Percentiles rank a stretch among this genome's conserved stretches.
phyloP scores from a whole-genome alignment of 495 filamentous ascomycete genomes.

The Daldinia concentrica region DNA sequence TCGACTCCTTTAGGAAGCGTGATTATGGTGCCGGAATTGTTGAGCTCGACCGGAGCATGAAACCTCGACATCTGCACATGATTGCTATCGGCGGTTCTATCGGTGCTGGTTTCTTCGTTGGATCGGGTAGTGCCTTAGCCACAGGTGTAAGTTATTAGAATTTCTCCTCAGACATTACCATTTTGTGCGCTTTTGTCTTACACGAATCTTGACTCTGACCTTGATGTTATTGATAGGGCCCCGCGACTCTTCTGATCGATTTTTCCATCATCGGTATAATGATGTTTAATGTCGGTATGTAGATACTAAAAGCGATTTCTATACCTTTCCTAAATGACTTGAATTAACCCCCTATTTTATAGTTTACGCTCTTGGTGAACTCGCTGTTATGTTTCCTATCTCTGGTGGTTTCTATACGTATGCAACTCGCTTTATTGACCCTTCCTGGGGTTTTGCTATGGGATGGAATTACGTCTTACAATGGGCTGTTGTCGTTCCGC shows the following conservation, averaged over 20 bases:
- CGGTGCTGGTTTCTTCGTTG: slow-evolving; percentile 70
- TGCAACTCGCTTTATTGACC: slow-evolving; percentile 77
- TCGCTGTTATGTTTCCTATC: slow-evolving; percentile 77
- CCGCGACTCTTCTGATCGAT: slow-evolving; percentile 61
- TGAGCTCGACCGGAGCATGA: slow-evolving; percentile 68
- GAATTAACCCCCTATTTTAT: slow-evolving; percentile 16
- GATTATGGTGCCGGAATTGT: slow-evolving; percentile 49
- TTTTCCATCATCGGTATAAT: slow-evolving; percentile 65
- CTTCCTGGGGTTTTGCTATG: slow-evolving; percentile 87
- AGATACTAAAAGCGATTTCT: background rate
- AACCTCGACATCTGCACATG: slow-evolving; percentile 75
- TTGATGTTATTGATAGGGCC: slow-evolving; percentile 47
- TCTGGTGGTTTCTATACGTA: slow-evolving; percentile 69
- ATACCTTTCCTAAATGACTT: background rate
- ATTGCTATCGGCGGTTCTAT: slow-evolving; percentile 80
- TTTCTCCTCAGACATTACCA: background rate
- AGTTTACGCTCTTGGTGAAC: slow-evolving; percentile 77
- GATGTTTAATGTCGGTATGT: slow-evolving; percentile 62
- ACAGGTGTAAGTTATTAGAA: slow-evolving; percentile 48
- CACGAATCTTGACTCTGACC: slow-evolving; percentile 3
- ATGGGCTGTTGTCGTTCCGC: slow-evolving; percentile 68
- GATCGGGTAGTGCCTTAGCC: slow-evolving; percentile 58
- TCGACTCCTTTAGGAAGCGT: slow-evolving; percentile 60
- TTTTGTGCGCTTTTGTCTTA: background rate
- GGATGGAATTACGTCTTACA: slow-evolving; percentile 80